Percentiles rank a stretch among this genome's conserved stretches.
Conservation (phyloP, 306 rosid species). For the Morella rubra region DNA sequence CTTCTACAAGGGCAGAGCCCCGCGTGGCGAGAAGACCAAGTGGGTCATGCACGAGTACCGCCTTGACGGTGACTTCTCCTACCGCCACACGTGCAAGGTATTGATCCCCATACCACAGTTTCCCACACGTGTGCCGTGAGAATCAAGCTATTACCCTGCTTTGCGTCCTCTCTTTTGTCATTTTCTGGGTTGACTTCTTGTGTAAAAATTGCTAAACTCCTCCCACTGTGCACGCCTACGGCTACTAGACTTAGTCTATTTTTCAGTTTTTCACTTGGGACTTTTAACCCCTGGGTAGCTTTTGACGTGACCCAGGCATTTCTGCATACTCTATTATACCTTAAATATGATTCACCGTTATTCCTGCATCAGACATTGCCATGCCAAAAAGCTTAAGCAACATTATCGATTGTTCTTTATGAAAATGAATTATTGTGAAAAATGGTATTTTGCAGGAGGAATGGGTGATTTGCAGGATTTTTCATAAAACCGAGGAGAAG, state of each 20-base stretch:
- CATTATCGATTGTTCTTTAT: neutral
- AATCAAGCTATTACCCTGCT: conserved; percentile 5
- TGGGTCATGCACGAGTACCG: conserved; percentile 98
- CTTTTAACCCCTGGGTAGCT: neutral
- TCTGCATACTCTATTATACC: neutral
- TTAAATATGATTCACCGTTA: neutral
- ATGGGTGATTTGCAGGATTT: conserved; percentile 85
- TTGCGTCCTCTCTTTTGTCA: conserved; percentile 29
- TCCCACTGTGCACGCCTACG: neutral
- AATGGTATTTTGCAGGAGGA: conserved; percentile 53
- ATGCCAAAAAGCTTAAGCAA: neutral
- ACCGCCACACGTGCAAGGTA: conserved; percentile 50
- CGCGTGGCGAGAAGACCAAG: conserved; percentile 74
- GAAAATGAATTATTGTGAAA: neutral
- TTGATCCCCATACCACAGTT: neutral
- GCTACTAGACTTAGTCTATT: too few relatives aligned
- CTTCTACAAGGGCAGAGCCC: conserved; percentile 86
- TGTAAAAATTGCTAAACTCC: neutral
- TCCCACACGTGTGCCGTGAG: conserved; percentile 18
- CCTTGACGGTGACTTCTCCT: conserved; percentile 53
- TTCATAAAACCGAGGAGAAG: conserved; percentile 63
- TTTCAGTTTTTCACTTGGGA: conserved; percentile 17
- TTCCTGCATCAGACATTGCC: neutral
- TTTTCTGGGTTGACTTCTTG: conserved; percentile 40
- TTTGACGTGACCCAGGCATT: conserved; percentile 8